Evolutionary conservation across 2,329 filamentous ascomycete genomes (phyloP), one percentile per base, ranked within the genome.

Genomic region (Fusarium ramigenum): DNA sequence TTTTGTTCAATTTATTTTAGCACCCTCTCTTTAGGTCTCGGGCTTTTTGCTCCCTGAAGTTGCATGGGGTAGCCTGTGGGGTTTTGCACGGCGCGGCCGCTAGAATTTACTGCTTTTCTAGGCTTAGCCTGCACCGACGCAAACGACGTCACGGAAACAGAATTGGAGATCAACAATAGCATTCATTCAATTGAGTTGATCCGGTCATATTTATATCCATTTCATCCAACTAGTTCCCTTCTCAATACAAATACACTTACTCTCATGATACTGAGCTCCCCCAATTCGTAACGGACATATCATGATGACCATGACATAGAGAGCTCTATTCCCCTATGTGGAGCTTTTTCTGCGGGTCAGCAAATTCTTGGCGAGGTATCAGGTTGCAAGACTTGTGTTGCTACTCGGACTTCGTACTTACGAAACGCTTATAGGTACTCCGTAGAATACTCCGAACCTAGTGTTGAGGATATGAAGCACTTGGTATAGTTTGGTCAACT

Each of bases 141-240:
- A 66, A 71, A 73, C 70, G 70, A 73, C 65, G 70, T 73, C 70
- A 73, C 70, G 40, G 49, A 42, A 67, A 44, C 25, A 39, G 54
- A 39, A 30, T 62, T 59, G 16, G 34, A 3, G 34, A 57, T 53
- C 34, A 53, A 61, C 32, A 21, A 40, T 5, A 23, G 7, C 11
- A 39, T 16, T 19, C 11, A 43, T 16, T 19, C 25, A 32, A 40
- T 63, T 30, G 18, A n/a, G 15, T 32, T 8, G 30, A 23, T 30
- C 34, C 15, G 9, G 28, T 2, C 46, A 69, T 64, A 19, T 43
- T 58, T 23, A 28, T 39, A 44, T 52, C 37, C 4, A 34, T 25
- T 25, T 11, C 5, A 37, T 34, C 12, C 4, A 3, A 2, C 12
- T 19, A 9, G 2, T 19, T 19, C 9, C 32, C 14, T 1, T 21